Conservation (phyloP, 1,139 yeast genomes). For the Geotrichum candidum region DNA sequence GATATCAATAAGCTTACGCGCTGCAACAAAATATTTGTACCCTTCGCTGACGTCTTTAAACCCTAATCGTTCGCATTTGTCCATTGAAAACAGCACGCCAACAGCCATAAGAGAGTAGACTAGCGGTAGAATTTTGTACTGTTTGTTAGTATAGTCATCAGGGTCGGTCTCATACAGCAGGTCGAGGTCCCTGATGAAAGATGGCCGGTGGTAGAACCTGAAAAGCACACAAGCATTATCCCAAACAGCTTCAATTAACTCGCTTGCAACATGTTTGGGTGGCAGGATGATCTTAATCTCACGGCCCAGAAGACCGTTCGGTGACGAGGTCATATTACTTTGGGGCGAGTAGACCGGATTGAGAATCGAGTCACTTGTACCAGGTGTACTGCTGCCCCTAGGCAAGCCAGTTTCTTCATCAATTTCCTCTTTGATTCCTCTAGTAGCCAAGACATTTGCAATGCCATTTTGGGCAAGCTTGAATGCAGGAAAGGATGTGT, state of each 20-base stretch:
- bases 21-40: constrained; percentile 74
- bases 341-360: constrained; percentile 10
- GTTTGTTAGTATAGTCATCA: constrained; percentile 60
- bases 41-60: constrained; percentile 56
- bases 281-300: constrained; percentile 63
- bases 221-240: constrained; percentile 78
- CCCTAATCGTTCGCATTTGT: constrained; percentile 34
- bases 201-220: constrained; percentile 79
- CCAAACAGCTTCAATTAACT: constrained; percentile 73
- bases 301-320: constrained; percentile 2
- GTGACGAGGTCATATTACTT: constrained; percentile 2
- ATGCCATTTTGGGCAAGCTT: constrained; percentile 1
- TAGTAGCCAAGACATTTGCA: background rate
- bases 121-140: constrained; percentile 69
- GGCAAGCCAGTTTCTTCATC: constrained; percentile 18
- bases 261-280: constrained; percentile 63
- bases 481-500: background rate
- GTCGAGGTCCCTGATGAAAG: constrained; percentile 54
- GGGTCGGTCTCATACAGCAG: constrained; percentile 63
- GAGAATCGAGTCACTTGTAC: background rate
- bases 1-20: constrained; percentile 66
- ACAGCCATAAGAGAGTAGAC: constrained; percentile 67
- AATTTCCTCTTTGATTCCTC: constrained; percentile 4
- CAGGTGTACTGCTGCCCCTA: constrained; percentile 7
- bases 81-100: constrained; percentile 60